Conservation (phyloP, 805 yeast species). For the Lachancea mirantina region DNA sequence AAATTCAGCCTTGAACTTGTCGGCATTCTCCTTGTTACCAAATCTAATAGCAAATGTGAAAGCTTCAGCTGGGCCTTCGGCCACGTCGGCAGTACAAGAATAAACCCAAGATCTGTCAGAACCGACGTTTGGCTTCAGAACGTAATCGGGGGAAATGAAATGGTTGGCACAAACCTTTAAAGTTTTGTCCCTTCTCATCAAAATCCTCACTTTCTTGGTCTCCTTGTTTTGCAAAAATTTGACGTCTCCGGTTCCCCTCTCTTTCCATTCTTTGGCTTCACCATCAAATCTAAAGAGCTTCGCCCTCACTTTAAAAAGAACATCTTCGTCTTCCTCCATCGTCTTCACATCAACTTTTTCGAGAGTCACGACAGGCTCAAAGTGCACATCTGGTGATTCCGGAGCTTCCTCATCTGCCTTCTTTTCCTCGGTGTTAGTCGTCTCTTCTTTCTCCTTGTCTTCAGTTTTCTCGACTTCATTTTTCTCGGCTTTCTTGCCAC, state of each 20-base stretch:
- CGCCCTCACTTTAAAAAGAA: conserved; percentile 80
- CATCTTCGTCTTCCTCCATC: conserved; percentile 86
- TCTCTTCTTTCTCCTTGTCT: conserved; percentile 10
- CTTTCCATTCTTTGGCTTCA: conserved; percentile 93
- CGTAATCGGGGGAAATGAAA: conserved; percentile 73
- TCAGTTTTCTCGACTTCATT: conserved; percentile 29
- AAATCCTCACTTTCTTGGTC: conserved; percentile 74
- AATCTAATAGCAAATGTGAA: conserved; percentile 95
- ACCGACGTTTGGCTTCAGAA: conserved; percentile 87
- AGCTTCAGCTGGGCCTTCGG: conserved; percentile 95
- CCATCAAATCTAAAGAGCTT: conserved; percentile 85
- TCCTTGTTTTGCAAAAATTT: conserved; percentile 87
- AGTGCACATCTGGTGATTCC: conserved; percentile 59
- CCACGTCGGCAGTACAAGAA: conserved; percentile 85
- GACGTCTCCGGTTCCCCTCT: conserved; percentile 98
- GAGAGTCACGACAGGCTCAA: conserved; percentile 91
- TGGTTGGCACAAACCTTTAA: conserved; percentile 98
- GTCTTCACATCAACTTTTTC: conserved; percentile 96
- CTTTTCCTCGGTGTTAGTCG: conserved; percentile 21
- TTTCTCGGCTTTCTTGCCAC: conserved; percentile 75
- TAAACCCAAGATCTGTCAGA: conserved; percentile 98
- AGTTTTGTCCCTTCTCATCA: conserved; percentile 99
- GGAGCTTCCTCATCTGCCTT: conserved; percentile 34
- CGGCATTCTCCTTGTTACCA: conserved; percentile 88
- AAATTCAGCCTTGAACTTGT: conserved; percentile 87